Base-by-base conservation (phyloP, 2,329 filamentous ascomycete genomes). In the Akanthomyces dipterigenus region DNA sequence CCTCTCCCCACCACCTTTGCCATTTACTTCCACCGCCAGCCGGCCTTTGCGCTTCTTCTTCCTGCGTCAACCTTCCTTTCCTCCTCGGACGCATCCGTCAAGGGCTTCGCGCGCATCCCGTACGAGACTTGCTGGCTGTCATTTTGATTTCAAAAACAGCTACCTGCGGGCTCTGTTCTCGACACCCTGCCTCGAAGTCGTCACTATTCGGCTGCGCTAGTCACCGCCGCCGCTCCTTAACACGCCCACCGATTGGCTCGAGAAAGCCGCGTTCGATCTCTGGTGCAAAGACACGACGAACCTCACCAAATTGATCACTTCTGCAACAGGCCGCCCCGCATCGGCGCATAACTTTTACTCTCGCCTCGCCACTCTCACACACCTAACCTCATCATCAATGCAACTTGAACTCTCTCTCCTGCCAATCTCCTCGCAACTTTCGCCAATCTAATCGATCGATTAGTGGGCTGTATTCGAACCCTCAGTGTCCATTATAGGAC, bases 401-500 rank as follows among this genome's bases (percentile, higher is more conserved):
- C 60, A 40, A 62, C 55, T 31, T 28, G 61, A 65, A 64, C 65
- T 58, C 48, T 62, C 58, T 55, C 58, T 40, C 53, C 60, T 38
- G 34, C 38, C 46, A 53, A 36, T 16, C 31, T n/a, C 12, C n/a
- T 28, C 24, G 20, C 26, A 16, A 5, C 12, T 34, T 22, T 34
- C 40, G 48, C 38, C 56, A 53, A 60, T 45, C 9, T 7, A 22
- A 65, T 61, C 64, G 60, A 59, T 65, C 67, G 50, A 60, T 66
- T 66, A 67, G 67, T 64, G 69, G n/a, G 68, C 66, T 66, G 62
- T 61, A 65, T 26, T 20, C 18, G 24, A 34, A 51, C 51, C 50
- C 59, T 26, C 22, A 49, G 51, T 62, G 62, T 64, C 63, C 40
- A 55, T 38, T 34, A 24, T 42, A 55, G 50, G 59, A 61, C 66